Percentiles rank a stretch among this genome's conserved stretches.
These are phyloP conservation scores for Mollisia scopiformis DNA, from an alignment of 2,329 filamentous ascomycete genomes.

Conservation along the genomic window DNA sequence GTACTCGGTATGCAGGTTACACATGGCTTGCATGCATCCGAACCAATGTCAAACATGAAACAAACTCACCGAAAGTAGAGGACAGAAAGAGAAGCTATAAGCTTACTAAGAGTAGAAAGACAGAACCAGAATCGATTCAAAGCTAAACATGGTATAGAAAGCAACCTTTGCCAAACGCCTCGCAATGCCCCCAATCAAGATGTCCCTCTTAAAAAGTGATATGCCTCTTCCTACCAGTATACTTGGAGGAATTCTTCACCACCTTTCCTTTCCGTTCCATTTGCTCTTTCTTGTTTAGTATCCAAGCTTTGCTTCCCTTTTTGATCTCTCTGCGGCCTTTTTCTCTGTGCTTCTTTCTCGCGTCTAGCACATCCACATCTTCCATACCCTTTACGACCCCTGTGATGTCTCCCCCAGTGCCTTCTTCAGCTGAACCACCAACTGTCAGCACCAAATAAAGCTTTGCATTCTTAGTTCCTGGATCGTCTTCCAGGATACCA, in stretches of 20 bases:
- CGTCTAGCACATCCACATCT: conserved; percentile 79
- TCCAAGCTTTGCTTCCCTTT: conserved; percentile 87
- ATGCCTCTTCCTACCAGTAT: conserved; percentile 87
- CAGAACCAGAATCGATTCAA: background rate
- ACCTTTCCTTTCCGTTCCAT: conserved; percentile 95
- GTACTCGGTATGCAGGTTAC: background rate
- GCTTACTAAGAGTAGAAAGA: background rate
- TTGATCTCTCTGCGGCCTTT: conserved; percentile 58
- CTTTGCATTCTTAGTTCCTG: conserved; percentile 94
- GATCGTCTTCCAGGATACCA: conserved; percentile 92
- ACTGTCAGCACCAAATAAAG: conserved; percentile 95
- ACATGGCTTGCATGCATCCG: background rate
- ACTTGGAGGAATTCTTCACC: conserved; percentile 90
- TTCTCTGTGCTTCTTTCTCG: conserved; percentile 54
- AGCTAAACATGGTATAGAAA: background rate
- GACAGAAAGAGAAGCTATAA: background rate
- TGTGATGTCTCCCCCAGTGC: conserved; percentile 77
- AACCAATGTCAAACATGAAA: background rate
- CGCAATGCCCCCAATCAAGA: conserved; percentile 24
- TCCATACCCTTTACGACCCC: conserved; percentile 89
- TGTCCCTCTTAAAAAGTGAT: conserved; percentile 71
- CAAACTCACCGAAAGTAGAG: background rate
- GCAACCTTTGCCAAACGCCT: conserved; percentile 26
- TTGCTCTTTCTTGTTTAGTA: conserved; percentile 85
- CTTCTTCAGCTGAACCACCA: conserved; percentile 59